phyloP scores from a whole-genome alignment of 148 eudicot species.

The Rhododendron williamsianum region DNA sequence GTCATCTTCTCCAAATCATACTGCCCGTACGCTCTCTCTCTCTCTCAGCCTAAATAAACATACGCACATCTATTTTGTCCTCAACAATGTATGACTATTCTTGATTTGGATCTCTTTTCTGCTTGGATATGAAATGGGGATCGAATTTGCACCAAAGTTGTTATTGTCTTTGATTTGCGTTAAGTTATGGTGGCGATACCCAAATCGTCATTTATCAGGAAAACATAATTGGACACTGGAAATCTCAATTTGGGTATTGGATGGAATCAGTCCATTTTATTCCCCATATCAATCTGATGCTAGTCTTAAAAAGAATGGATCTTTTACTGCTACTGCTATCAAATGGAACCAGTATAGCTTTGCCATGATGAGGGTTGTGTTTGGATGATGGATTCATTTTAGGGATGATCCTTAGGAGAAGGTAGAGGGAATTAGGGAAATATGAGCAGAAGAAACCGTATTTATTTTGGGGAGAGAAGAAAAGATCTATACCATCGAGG shows the following conservation, averaged over 20 bases:
- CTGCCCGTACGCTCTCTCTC: conserved; percentile 16
- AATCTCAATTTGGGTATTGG: not conserved
- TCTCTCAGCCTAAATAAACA: not conserved
- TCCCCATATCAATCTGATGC: not conserved
- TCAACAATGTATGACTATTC: not conserved
- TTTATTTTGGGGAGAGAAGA: not conserved
- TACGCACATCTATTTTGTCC: not conserved
- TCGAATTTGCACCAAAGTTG: not conserved
- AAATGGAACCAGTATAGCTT: not conserved
- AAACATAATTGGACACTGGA: not conserved
- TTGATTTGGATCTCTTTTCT: not conserved
- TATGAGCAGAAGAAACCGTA: not conserved
- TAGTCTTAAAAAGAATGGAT: not conserved
- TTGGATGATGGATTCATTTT: not conserved
- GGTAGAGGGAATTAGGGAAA: not conserved
- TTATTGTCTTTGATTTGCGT: not conserved
- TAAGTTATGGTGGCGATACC: not conserved
- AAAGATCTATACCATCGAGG: too few species aligned
- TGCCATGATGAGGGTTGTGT: not conserved
- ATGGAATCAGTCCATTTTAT: not conserved
- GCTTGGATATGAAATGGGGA: conserved; percentile 2
- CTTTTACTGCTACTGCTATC: not conserved
- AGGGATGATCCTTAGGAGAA: not conserved
- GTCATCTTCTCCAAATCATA: conserved; percentile 25
- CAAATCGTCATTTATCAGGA: not conserved